Conservation (phyloP, 345 rosid genomes). For the Populus pruinosa region DNA sequence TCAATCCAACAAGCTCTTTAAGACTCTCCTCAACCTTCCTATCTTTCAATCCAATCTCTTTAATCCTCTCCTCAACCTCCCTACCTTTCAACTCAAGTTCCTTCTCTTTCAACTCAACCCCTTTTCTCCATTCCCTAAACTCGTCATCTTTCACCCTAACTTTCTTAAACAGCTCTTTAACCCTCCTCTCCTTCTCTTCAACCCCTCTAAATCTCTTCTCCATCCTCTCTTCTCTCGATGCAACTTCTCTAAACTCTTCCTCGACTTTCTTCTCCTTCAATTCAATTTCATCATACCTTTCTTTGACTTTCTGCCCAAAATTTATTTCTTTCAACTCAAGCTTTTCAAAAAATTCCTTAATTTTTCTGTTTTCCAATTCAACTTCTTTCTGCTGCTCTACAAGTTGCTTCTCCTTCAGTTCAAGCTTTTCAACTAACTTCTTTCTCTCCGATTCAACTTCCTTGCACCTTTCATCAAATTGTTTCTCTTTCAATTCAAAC, state of each 20-base stretch:
- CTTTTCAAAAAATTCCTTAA: neutral
- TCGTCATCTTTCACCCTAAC: neutral
- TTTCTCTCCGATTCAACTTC: too few species aligned
- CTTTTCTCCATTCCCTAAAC: neutral
- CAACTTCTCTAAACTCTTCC: neutral
- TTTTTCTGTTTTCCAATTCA: neutral
- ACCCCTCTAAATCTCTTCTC: constrained; percentile 4
- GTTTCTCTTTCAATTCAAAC: neutral
- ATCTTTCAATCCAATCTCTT: constrained; percentile 10
- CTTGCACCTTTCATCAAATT: too few species aligned
- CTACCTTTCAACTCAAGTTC: neutral
- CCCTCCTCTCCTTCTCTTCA: neutral
- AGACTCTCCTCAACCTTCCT: constrained; percentile 11
- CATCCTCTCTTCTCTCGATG: neutral
- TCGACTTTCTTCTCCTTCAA: constrained; percentile 1
- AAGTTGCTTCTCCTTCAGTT: neutral
- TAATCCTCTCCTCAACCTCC: neutral
- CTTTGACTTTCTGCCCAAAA: neutral
- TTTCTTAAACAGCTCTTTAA: neutral
- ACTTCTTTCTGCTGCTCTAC: neutral
- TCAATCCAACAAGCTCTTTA: constrained; percentile 3
- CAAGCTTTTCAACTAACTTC: too few species aligned
- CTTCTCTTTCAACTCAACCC: neutral
- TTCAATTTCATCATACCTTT: neutral
- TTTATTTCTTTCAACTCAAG: neutral